These are phyloP conservation scores for Tuber brumale DNA, from an alignment of 495 filamentous ascomycete genomes.

Conservation along the genomic window DNA sequence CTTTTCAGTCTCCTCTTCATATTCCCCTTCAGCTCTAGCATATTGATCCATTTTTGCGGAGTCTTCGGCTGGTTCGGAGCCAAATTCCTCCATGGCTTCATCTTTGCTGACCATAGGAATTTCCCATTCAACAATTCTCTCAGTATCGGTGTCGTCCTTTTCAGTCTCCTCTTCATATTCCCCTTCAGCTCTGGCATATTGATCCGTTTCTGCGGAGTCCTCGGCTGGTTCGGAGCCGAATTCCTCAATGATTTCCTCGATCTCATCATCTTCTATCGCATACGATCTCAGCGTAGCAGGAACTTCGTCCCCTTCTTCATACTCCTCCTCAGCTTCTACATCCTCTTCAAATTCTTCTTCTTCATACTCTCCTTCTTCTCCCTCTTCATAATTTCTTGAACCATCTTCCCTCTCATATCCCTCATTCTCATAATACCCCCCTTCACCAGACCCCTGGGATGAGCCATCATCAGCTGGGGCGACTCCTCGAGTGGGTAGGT, in stretches of 20 bases:
- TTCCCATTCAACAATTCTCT: conserved; percentile 12
- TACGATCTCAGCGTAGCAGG: neutral
- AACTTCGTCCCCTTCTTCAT: conserved; percentile 19
- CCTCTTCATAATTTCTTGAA: conserved; percentile 19
- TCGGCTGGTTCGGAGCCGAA: conserved; percentile 10
- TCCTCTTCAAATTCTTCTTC: conserved; percentile 13
- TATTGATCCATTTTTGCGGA: conserved; percentile 4
- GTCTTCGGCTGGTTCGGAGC: conserved; percentile 10
- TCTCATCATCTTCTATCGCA: conserved; percentile 19
- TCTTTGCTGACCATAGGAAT: neutral
- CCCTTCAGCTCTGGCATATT: conserved; percentile 10
- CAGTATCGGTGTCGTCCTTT: conserved; percentile 29
- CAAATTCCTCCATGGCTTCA: conserved; percentile 12
- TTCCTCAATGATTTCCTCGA: conserved; percentile 13
- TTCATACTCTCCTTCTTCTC: conserved; percentile 16
- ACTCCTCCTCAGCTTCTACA: conserved; percentile 17
- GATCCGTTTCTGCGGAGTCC: conserved; percentile 4
- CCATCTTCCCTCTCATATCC: conserved; percentile 17
- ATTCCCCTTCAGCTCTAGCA: conserved; percentile 14
- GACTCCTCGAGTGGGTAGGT: neutral
- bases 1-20: conserved; percentile 31
- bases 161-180: conserved; percentile 32
- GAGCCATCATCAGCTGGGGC: neutral
- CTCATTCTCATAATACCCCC: conserved; percentile 21
- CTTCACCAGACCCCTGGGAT: conserved; percentile 9